These are phyloP conservation scores for Aspergillus vadensis DNA, from an alignment of 2,329 filamentous ascomycete species.

Conservation along the genomic window DNA sequence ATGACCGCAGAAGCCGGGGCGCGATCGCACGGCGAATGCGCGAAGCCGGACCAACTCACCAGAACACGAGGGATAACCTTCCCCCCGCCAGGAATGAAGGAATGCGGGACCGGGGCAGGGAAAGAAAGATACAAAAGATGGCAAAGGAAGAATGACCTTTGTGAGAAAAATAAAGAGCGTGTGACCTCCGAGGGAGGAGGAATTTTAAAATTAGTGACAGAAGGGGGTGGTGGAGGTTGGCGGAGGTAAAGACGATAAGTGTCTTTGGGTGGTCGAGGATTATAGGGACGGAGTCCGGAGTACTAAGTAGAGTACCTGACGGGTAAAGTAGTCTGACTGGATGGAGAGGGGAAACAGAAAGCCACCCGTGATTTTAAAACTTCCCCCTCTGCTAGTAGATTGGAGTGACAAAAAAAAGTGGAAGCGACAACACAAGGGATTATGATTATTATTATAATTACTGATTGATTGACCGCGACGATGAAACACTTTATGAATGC, in stretches of 20 bases:
- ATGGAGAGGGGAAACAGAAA: background rate
- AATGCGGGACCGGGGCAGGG: constrained; percentile 1
- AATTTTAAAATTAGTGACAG: background rate
- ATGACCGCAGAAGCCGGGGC: constrained; percentile 11
- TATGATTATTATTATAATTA: background rate
- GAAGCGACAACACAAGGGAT: background rate
- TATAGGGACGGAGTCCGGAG: background rate
- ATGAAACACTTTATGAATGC: background rate
- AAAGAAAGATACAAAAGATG: background rate
- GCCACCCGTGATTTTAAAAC: background rate
- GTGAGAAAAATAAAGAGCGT: constrained; percentile 8
- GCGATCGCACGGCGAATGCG: constrained; percentile 17
- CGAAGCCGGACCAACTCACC: constrained; percentile 14
- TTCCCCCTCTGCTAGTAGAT: background rate
- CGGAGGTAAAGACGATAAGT: background rate
- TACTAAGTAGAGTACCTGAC: background rate
- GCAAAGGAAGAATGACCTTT: background rate
- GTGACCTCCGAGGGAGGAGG: constrained; percentile 11
- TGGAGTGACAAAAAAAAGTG: background rate
- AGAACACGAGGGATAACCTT: constrained; percentile 14
- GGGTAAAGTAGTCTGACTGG: background rate
- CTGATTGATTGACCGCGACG: background rate
- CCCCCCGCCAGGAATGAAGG: constrained; percentile 22
- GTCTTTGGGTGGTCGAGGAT: background rate
- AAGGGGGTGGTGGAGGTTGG: background rate